These are phyloP conservation scores for Leavenworthia alabamica DNA, from an alignment of 345 rosid genomes.

Conservation along the genomic window DNA sequence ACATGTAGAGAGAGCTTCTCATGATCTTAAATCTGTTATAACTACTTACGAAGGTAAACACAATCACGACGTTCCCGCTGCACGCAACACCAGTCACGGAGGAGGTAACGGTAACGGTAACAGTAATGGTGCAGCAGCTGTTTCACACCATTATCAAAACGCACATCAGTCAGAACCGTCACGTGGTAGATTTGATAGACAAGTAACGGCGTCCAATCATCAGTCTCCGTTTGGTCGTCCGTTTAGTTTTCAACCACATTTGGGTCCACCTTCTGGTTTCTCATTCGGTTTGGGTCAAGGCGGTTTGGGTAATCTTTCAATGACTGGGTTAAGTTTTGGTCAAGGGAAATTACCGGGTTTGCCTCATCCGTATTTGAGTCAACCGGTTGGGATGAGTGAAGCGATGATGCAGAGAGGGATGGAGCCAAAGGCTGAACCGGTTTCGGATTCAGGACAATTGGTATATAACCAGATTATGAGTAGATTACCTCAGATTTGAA, in stretches of 20 bases:
- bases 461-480: slow-evolving; percentile 75
- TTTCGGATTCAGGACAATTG: slow-evolving; percentile 50
- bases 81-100: slow-evolving; percentile 64
- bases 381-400: slow-evolving; percentile 50
- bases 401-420: slow-evolving; percentile 63
- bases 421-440: slow-evolving; percentile 69
- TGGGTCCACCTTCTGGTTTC: slow-evolving; percentile 55
- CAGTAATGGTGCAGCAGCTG: slow-evolving; percentile 33
- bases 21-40: slow-evolving; percentile 89
- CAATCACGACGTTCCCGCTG: slow-evolving; percentile 91
- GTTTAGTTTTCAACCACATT: slow-evolving; percentile 53
- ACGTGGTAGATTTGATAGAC: slow-evolving; percentile 57
- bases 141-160: slow-evolving; percentile 29
- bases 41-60: slow-evolving; percentile 98
- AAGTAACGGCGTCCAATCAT: slow-evolving; percentile 34
- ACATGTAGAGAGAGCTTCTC: slow-evolving; percentile 98
- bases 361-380: slow-evolving; percentile 55
- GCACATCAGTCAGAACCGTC: slow-evolving; percentile 50
- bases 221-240: slow-evolving; percentile 48
- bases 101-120: slow-evolving; percentile 25
- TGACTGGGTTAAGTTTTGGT: slow-evolving; percentile 60
- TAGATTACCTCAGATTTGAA: slow-evolving; percentile 55
- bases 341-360: slow-evolving; percentile 54
- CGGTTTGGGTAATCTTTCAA: slow-evolving; percentile 53
- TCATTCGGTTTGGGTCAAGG: slow-evolving; percentile 61